Evolutionary conservation across 208 protist species (phyloP).

Genomic region (Crithidia bombi): DNA sequence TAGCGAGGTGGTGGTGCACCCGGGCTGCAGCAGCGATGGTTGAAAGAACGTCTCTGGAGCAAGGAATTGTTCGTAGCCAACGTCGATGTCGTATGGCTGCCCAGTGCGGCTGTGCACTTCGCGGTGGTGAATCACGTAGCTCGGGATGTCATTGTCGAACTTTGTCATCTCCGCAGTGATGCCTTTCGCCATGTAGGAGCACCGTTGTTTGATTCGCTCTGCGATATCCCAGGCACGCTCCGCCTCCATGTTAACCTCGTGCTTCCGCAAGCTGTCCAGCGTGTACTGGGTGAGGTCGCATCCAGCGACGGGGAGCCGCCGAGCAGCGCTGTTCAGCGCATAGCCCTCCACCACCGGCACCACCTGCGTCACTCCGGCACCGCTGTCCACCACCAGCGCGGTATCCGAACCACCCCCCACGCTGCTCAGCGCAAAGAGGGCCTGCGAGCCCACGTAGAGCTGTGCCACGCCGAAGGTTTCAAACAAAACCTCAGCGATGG

Average conservation of each 20-base stretch:
- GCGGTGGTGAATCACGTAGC: slow-evolving; percentile 65
- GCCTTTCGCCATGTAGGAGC: slow-evolving; percentile 95
- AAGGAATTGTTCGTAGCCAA: slow-evolving; percentile 98
- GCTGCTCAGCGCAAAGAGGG: slow-evolving; percentile 94
- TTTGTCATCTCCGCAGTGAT: slow-evolving; percentile 90
- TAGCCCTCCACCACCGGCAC: slow-evolving; percentile 98
- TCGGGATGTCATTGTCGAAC: slow-evolving; percentile 90
- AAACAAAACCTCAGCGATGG: slow-evolving; percentile 99
- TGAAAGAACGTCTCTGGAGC: slow-evolving; percentile 99
- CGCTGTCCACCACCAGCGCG: slow-evolving; percentile 97
- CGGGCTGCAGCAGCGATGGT: slow-evolving; percentile 94
- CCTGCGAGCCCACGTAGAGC: slow-evolving; percentile 98
- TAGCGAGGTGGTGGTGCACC: slow-evolving; percentile 90
- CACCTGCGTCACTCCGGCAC: slow-evolving; percentile 98
- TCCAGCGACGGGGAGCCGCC: slow-evolving; percentile 97
- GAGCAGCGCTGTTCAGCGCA: slow-evolving; percentile 95
- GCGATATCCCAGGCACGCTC: slow-evolving; percentile 93
- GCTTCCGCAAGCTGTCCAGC: slow-evolving; percentile 93
- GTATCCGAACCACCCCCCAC: slow-evolving; percentile 56
- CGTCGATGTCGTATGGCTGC: slow-evolving; percentile 76
- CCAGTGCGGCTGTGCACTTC: slow-evolving; percentile 71
- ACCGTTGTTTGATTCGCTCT: slow-evolving; percentile 94
- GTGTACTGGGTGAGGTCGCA: slow-evolving; percentile 96
- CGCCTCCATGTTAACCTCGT: slow-evolving; percentile 85
- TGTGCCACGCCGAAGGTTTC: slow-evolving; percentile 99